Percentiles rank a stretch among this genome's conserved stretches.
These are phyloP conservation scores for Trichosporon faecale DNA, from an alignment of 1,284 basidiomycete genomes.

Conservation along the genomic window DNA sequence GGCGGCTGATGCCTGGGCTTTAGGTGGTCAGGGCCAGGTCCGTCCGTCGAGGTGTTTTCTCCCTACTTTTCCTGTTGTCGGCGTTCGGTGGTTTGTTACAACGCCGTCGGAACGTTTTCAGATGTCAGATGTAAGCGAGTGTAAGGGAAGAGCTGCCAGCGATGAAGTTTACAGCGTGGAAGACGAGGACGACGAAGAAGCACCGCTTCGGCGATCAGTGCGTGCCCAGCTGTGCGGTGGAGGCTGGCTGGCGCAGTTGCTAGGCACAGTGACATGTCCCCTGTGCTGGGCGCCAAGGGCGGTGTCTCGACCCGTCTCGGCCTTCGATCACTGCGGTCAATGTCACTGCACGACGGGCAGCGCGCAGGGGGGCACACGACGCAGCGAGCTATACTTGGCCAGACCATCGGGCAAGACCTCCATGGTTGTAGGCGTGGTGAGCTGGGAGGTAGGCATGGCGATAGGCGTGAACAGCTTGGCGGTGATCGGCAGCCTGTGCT, in stretches of 20 bases:
- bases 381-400: neutral
- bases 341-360: no score
- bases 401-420: no score
- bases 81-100: no score
- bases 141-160: neutral
- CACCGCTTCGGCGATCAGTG: slow-evolving; percentile 3
- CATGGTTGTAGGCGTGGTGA: neutral
- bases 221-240: neutral
- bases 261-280: neutral
- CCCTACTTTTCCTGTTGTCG: neutral
- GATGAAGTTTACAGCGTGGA: neutral
- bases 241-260: neutral
- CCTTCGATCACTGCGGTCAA: neutral
- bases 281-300: neutral
- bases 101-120: no score
- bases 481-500: neutral
- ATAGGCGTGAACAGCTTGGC: neutral
- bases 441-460: neutral
- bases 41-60: no score
- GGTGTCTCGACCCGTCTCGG: neutral
- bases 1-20: no score
- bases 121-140: neutral
- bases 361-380: no score
- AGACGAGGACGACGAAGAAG: neutral
- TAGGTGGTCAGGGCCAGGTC: neutral